phyloP scores from a whole-genome alignment of 1,284 basidiomycete species.

The Cutaneotrichosporon mucoides region DNA sequence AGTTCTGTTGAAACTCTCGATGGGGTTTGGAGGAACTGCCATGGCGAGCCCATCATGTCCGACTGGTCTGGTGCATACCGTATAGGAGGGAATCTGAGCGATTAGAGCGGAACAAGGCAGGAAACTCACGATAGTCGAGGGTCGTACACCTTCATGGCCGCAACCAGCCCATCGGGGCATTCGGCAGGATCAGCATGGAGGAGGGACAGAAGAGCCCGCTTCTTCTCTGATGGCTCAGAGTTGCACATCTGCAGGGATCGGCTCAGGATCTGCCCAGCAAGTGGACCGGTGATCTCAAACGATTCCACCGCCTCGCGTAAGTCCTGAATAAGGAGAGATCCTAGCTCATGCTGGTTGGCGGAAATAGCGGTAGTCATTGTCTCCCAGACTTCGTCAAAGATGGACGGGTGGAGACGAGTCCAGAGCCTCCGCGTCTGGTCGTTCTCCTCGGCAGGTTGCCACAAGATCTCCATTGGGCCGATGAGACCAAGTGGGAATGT shows the following conservation, averaged over 20 bases:
- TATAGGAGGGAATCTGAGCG: slow-evolving; percentile 29
- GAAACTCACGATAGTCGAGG: slow-evolving; percentile 52
- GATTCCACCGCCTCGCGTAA: slow-evolving; percentile 65
- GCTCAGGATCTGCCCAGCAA: slow-evolving; percentile 69
- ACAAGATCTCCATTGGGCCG: slow-evolving; percentile 67
- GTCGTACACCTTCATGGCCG: slow-evolving; percentile 74
- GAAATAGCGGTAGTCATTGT: slow-evolving; percentile 1
- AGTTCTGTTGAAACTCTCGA: slow-evolving; percentile 42
- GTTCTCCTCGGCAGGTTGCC: slow-evolving; percentile 54
- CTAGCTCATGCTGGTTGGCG: background rate
- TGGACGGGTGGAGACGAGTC: slow-evolving; percentile 72
- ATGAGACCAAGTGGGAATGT: slow-evolving; percentile 67
- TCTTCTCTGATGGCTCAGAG: slow-evolving; percentile 59
- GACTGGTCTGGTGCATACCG: slow-evolving; percentile 1
- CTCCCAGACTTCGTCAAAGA: slow-evolving; percentile 57
- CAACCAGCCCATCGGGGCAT: slow-evolving; percentile 65
- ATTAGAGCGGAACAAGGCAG: background rate
- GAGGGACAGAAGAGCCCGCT: slow-evolving; percentile 65
- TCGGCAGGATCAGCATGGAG: slow-evolving; percentile 60
- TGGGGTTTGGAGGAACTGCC: background rate
- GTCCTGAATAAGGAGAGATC: slow-evolving; percentile 61
- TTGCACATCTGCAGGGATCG: slow-evolving; percentile 63
- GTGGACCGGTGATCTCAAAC: slow-evolving; percentile 82
- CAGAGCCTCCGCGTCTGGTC: slow-evolving; percentile 52
- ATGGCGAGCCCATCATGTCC: background rate